Percentiles rank a stretch among this genome's conserved stretches.
Evolutionary conservation across 1,284 basidiomycete genomes (phyloP).

Genomic region (Cryptococcus neoformans): DNA sequence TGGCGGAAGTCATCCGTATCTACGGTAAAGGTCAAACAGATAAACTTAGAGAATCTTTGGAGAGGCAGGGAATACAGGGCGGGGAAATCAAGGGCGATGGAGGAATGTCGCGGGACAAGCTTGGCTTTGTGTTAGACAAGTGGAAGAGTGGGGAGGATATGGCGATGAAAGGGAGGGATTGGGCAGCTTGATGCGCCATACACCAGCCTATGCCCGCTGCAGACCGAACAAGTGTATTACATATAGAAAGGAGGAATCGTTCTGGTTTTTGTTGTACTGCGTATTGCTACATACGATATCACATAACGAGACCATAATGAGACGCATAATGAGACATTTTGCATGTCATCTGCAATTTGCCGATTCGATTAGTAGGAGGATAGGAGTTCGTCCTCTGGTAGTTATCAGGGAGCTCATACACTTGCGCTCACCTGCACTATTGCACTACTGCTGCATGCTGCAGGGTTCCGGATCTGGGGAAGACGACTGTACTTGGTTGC

Average conservation of each 20-base stretch:
- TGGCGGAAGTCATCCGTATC: conserved; percentile 58
- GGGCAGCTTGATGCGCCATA: conserved; percentile 8
- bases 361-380: background rate
- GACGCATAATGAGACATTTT: background rate
- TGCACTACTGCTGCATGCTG: too few relatives aligned
- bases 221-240: background rate
- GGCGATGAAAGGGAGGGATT: conserved; percentile 15
- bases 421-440: too few relatives aligned
- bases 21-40: conserved; percentile 72
- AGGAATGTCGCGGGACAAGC: conserved; percentile 29
- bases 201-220: too few relatives aligned
- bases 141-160: conserved; percentile 12
- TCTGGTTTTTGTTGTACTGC: background rate
- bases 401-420: too few relatives aligned
- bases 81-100: conserved; percentile 34
- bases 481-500: too few relatives aligned
- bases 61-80: conserved; percentile 54
- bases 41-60: conserved; percentile 67
- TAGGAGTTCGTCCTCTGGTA: too few relatives aligned
- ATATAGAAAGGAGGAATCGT: background rate
- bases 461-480: too few relatives aligned
- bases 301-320: too few relatives aligned
- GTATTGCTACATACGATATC: background rate
- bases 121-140: conserved; percentile 24
- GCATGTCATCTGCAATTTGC: background rate